Evolutionary conservation across 257 asterid genomes (phyloP).

Genomic region (Capsicum chinense): DNA sequence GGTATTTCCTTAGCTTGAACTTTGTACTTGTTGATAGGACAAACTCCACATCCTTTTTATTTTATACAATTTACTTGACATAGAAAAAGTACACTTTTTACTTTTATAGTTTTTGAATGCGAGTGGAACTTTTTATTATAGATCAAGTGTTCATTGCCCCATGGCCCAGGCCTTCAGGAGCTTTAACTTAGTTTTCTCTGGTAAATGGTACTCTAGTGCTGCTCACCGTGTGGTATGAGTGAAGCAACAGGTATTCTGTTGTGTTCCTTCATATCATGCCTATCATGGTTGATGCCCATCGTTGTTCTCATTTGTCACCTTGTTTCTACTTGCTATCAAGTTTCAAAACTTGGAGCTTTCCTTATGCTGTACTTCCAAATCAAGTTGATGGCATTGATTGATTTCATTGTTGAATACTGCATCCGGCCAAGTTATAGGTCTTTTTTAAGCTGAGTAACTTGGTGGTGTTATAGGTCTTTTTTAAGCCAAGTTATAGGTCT

Average conservation of each 20-base stretch:
- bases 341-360: conserved; percentile 5
- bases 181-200: not conserved
- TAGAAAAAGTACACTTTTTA: not conserved
- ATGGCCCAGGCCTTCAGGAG: not conserved
- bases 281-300: not conserved
- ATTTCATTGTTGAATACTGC: not conserved
- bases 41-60: not conserved
- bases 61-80: not conserved
- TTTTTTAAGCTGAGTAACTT: not conserved
- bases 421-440: not conserved
- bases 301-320: not conserved
- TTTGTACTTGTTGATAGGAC: not conserved
- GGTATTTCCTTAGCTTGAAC: not conserved
- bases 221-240: not conserved
- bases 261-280: not conserved
- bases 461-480: no score
- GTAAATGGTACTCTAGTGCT: not conserved
- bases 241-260: not conserved
- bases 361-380: not conserved
- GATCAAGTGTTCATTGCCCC: not conserved
- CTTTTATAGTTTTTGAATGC: not conserved
- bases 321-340: not conserved
- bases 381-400: conserved; percentile 1
- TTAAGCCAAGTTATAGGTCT: no score
- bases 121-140: not conserved